These are phyloP conservation scores for Chlamydomonas sphaeroides DNA, from an alignment of 139 green algal genomes.

Conservation along the genomic window DNA sequence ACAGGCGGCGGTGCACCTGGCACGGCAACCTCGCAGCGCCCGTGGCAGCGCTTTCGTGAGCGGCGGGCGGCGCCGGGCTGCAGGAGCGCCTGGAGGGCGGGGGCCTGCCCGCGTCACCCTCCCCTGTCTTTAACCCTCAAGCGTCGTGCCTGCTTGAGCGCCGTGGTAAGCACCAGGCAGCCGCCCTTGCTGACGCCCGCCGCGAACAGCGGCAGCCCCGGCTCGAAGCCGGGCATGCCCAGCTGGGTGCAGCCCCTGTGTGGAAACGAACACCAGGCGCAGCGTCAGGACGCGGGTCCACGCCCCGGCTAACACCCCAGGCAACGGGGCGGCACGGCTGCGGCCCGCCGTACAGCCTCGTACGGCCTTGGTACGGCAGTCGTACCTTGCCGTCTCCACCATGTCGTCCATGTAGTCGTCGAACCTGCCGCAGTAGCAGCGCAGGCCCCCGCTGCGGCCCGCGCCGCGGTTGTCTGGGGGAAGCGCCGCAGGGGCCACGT, in stretches of 20 bases:
- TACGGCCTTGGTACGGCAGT: too few species aligned
- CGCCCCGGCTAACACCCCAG: too few species aligned
- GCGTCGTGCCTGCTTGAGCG: slow-evolving; percentile 28
- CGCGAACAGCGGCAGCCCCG: slow-evolving; percentile 66
- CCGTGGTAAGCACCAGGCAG: slow-evolving; percentile 62
- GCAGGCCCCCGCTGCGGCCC: slow-evolving; percentile 65
- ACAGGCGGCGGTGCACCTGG: background rate
- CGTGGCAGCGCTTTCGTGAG: too few species aligned
- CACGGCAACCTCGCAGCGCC: too few species aligned
- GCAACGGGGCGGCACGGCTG: too few species aligned
- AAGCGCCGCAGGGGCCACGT: too few species aligned
- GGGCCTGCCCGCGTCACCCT: too few species aligned
- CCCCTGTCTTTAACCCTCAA: background rate
- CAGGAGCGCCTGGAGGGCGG: too few species aligned
- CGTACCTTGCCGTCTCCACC: slow-evolving; percentile 61
- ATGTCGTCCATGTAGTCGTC: slow-evolving; percentile 73
- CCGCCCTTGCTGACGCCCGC: slow-evolving; percentile 74
- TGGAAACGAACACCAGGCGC: too few species aligned
- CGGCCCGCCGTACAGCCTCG: too few species aligned
- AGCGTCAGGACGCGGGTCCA: too few species aligned
- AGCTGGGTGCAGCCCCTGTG: background rate
- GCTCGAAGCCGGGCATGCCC: slow-evolving; percentile 16
- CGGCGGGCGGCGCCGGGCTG: too few species aligned
- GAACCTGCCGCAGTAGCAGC: slow-evolving; percentile 72
- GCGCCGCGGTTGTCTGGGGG: slow-evolving; percentile 61